Base-by-base conservation (phyloP, 495 filamentous ascomycete species). In the Tuber microsphaerosporum region DNA sequence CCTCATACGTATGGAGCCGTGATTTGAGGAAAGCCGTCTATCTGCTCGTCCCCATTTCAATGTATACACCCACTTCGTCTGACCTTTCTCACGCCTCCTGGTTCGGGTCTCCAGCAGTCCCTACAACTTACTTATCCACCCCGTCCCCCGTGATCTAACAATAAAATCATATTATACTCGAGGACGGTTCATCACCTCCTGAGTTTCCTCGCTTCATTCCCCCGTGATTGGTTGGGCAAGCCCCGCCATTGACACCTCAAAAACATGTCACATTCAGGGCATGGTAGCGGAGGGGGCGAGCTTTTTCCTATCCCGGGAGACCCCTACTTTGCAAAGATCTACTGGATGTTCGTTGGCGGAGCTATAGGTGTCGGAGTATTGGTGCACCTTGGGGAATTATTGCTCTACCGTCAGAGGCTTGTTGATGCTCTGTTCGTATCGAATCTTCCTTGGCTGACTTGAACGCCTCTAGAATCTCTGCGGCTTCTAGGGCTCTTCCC, bases 271-370 rank as follows among this genome's bases (percentile, higher is more conserved):
- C 76, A 78, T 48, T 56, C 73, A 22, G 74, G 41, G 37, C 42
- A 79, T 79, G 73, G 73, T 70, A 31, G 56, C 56, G 56, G 56
- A 16, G 56, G 56, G 22, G 39, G 70, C 48, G 76, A 61, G 19
- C 34, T 75, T 39, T 70, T 61, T 17, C 56, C 22, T 10, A 45
- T 80, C n/a, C 79, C 76, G 8, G 43, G 48, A 19, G 79, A 82
- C 10, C 84, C 85, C 75, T 79, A 85, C 68, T 79, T 90, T 74
- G 87, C 87, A 74, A 84, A 87, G 77, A 84, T 87, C 68, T 91
- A 90, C 82, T 91, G 89, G 89, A 86, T 85, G 9, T 86, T 90
- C n/a, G 86, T 88, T 22, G 89, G 89, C 1, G 85, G 86, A 73
- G 83, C 84, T 39, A 86, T 91, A 74, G 88, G 80, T n/a, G 79